phyloP scores from a whole-genome alignment of 2,329 filamentous ascomycete genomes.

The Colletotrichum truncatum region DNA sequence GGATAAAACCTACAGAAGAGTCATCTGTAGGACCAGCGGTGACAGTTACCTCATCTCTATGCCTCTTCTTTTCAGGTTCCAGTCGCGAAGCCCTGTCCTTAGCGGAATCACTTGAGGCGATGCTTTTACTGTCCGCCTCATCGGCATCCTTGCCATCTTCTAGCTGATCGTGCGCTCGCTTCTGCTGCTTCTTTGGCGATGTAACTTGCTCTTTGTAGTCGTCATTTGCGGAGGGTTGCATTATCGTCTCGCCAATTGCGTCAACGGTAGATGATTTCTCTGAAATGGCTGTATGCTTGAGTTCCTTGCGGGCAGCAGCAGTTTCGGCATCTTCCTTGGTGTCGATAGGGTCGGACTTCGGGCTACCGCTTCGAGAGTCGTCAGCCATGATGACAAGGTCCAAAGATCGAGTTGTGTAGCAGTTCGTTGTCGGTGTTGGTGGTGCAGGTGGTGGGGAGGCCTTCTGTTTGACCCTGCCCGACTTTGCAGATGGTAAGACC shows the following conservation, averaged over 20 bases:
- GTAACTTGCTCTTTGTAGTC: constrained; percentile 59
- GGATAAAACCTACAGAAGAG: not conserved
- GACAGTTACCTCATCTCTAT: constrained; percentile 60
- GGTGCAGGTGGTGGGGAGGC: constrained; percentile 2
- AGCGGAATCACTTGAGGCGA: constrained; percentile 53
- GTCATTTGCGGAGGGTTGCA: constrained; percentile 42
- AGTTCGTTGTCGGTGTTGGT: not conserved
- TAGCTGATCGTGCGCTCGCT: constrained; percentile 65
- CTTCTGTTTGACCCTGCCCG: not conserved
- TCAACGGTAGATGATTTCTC: constrained; percentile 49
- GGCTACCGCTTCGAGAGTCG: constrained; percentile 51
- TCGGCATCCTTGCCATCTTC: constrained; percentile 57
- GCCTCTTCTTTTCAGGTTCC: constrained; percentile 73
- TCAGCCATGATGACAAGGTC: constrained; percentile 50
- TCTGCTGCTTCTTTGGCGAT: constrained; percentile 76
- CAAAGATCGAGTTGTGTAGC: not conserved
- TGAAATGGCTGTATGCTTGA: constrained; percentile 72
- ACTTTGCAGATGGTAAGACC: constrained; percentile 6
- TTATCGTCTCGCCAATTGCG: constrained; percentile 34
- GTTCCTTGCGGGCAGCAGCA: constrained; percentile 69
- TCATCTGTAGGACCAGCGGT: not conserved
- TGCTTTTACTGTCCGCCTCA: constrained; percentile 53
- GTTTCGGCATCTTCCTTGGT: constrained; percentile 70
- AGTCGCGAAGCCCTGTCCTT: constrained; percentile 55
- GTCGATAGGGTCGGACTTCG: constrained; percentile 46